Evolutionary conservation across 768 basidiomycete species (phyloP).

Genomic region (Calocybe gangraenosa): DNA sequence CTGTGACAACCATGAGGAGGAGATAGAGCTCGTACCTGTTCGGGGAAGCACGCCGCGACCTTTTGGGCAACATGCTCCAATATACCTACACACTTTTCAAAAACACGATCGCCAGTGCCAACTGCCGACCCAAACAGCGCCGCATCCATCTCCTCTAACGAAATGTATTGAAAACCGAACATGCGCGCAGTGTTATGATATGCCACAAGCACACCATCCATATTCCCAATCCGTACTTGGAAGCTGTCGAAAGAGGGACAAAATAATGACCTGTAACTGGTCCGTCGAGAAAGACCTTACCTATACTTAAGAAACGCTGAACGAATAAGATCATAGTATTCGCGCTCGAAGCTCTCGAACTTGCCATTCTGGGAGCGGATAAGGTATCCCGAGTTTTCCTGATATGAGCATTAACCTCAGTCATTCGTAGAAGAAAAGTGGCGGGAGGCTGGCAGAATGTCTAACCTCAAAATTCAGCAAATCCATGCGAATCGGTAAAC

Average conservation of each 20-base stretch:
- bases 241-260: conserved; percentile 47
- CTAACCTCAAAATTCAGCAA: conserved; percentile 73
- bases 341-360: conserved; percentile 82
- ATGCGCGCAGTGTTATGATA: conserved; percentile 85
- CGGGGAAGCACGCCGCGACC: conserved; percentile 56
- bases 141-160: conserved; percentile 84
- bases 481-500: conserved; percentile 79
- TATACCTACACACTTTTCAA: conserved; percentile 66
- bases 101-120: conserved; percentile 67
- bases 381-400: conserved; percentile 80
- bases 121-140: conserved; percentile 59
- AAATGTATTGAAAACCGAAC: conserved; percentile 93
- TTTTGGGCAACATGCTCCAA: conserved; percentile 66
- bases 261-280: background rate
- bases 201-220: conserved; percentile 91
- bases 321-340: conserved; percentile 92
- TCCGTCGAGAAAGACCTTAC: conserved; percentile 30
- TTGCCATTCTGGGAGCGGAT: conserved; percentile 61
- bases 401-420: background rate
- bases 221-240: conserved; percentile 93
- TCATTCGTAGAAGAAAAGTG: background rate
- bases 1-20: too few species aligned
- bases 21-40: conserved; percentile 39
- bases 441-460: background rate
- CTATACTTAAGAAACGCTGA: conserved; percentile 94